Evolutionary conservation across 805 yeast genomes (phyloP), one percentile per base, ranked within the genome.

Genomic region (Metschnikowia kofuensis): DNA sequence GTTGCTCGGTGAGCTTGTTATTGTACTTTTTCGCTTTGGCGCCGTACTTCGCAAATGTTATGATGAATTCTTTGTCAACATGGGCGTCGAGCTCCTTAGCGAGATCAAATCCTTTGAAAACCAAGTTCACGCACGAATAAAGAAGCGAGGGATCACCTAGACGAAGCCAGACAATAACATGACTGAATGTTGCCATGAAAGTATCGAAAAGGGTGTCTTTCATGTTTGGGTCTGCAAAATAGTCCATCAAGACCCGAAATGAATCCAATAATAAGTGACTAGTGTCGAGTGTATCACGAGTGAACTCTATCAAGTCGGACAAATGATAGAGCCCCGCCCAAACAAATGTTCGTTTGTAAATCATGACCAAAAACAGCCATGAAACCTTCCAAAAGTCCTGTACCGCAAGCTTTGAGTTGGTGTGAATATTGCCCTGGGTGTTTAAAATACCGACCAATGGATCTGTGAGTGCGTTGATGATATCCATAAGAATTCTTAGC

Each of bases 131-230:
- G 72, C 96, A 89, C 1, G 89, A 78, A 27, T 76, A 77, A 40
- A 88, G 69, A 40, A 92, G 70, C 2, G 89, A 86, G 7, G 79
- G 72, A 65, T 91, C 97, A 50, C 92, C 89, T 41, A 92, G 71
- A 50, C 94, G 76, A 29, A 92, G 72, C 95, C 97, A 87, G 36
- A 82, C 84, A 32, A 88, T 75, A 74, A 88, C 83, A 45, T 82
- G 74, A 12, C 76, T 76, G 51, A 91, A 80, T 0, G 94, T 80
- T n/a, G 72, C 68, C 61, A 87, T 73, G 32, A 87, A 76, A 27
- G 75, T 75, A 9, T 69, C 63, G 48, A 85, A 76, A n/a, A 86
- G 51, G 4, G 59, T 49, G 40, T 39, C 50, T 36, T 38, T 50
- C 43, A 32, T 44, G 44, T 42, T 42, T 4, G 48, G 28, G 26